Evolutionary conservation across 2,329 filamentous ascomycete species (phyloP), one percentile per base, ranked within the genome.

Genomic region (Fusarium sp.): DNA sequence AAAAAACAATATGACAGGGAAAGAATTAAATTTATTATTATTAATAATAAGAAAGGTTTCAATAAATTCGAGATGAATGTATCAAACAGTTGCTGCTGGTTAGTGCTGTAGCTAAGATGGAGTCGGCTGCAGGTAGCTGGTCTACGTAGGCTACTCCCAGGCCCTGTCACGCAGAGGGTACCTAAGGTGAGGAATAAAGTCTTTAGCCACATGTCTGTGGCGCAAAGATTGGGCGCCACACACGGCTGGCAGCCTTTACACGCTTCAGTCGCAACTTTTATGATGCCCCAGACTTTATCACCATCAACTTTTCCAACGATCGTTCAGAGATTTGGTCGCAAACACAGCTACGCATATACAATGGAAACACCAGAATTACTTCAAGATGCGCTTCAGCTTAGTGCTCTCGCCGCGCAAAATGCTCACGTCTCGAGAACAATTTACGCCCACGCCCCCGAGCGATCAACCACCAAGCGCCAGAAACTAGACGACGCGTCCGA

Each of bases 301-400:
- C 30, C 50, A 60, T 53, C 64, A 58, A 61, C 55, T 75, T 76
- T 76, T 73, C 57, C 63, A 60, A 48, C 58, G 48, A 59, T 53
- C 63, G 55, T 55, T 30, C 46, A 37, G 48, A 26, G 41, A 56
- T 55, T 50, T 53, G 50, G 41, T 66, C 53, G 59, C 37, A 66
- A 63, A 35, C 18, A 50, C 20, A 50, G 64, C 49, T 52, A 23
- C 37, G 44, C 26, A 46, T 33, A 40, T 55, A 60, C 55, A 54
- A 83, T 83, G 81, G 81, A 81, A 77, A 78, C 75, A 11, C 74
- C 76, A 50, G 73, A 80, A 66, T 52, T 70, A 8, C 74, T 78
- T 12, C 78, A 79, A 45, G 77, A 82, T 64, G 76, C 75, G 73
- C 75, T 78, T 40, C 78, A 76, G 27, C 80, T 83, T 46, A 75